Percentiles rank a stretch among this genome's conserved stretches.
These are phyloP conservation scores for Tetraselmis striata DNA, from an alignment of 139 green algal genomes.

Conservation along the genomic window DNA sequence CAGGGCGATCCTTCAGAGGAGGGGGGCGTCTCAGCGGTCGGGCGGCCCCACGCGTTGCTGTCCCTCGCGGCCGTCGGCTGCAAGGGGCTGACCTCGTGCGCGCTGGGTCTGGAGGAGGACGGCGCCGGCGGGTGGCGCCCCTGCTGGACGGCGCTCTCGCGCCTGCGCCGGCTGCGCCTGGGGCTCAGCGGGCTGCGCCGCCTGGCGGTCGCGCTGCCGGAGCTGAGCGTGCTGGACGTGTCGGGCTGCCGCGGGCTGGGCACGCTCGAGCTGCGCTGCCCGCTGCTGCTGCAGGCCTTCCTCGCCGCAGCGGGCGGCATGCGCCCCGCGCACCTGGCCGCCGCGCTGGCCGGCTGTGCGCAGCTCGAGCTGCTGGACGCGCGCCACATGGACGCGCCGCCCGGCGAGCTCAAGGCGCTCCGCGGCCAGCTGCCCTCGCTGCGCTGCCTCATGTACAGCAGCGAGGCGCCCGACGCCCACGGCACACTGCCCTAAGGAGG, in stretches of 20 bases:
- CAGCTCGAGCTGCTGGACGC: conserved; percentile 27
- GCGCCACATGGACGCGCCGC: conserved; percentile 20
- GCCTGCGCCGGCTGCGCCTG: background rate
- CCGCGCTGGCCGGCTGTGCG: background rate
- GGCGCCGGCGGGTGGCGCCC: background rate
- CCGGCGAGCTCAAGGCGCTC: background rate
- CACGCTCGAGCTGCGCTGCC: conserved; percentile 45
- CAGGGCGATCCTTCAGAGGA: no score
- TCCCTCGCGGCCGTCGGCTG: background rate
- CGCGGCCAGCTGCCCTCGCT: background rate
- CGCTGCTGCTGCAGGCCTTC: conserved; percentile 29
- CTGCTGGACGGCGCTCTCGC: background rate
- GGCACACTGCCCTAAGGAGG: no score
- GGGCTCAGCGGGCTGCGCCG: conserved; percentile 33
- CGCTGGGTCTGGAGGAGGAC: background rate
- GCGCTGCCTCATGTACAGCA: background rate
- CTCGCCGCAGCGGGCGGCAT: conserved; percentile 24
- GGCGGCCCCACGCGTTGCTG: background rate
- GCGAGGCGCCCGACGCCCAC: no score
- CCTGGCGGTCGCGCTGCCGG: conserved; percentile 37
- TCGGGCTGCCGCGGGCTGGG: conserved; percentile 36
- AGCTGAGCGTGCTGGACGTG: conserved; percentile 40
- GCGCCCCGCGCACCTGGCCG: background rate
- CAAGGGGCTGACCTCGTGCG: background rate
- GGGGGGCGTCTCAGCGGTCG: no score